These are phyloP conservation scores for Zymoseptoria ardabiliae DNA, from an alignment of 2,329 filamentous ascomycete species.

Conservation along the genomic window DNA sequence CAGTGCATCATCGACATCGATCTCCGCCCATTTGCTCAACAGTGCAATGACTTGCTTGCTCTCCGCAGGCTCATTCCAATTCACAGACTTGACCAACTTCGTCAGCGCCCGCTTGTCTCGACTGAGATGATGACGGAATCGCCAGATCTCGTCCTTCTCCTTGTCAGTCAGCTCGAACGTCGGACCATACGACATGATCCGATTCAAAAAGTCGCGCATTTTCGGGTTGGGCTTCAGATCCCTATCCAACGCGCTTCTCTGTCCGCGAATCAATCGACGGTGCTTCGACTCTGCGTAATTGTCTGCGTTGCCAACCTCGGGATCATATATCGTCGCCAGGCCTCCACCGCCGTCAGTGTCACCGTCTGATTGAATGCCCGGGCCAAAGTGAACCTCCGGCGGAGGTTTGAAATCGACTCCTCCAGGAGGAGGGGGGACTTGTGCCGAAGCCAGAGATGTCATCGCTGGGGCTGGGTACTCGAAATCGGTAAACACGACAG, in stretches of 20 bases:
- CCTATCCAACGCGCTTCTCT: conserved; percentile 85
- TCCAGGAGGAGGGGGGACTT: conserved; percentile 57
- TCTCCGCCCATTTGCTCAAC: conserved; percentile 87
- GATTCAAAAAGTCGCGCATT: conserved; percentile 84
- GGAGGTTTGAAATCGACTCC: conserved; percentile 64
- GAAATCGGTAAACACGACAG: conserved; percentile 88
- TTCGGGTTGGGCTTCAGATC: conserved; percentile 95
- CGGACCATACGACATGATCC: conserved; percentile 85
- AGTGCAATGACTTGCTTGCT: conserved; percentile 84
- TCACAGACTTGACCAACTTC: conserved; percentile 96
- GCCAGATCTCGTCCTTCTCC: conserved; percentile 95
- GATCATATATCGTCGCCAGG: conserved; percentile 83
- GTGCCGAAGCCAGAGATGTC: conserved; percentile 51
- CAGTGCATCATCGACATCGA: conserved; percentile 92
- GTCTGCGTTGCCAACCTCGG: conserved; percentile 78
- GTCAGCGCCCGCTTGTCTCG: conserved; percentile 81
- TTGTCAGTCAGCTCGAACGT: conserved; percentile 81
- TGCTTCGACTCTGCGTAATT: conserved; percentile 97
- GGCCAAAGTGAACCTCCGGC: conserved; percentile 82
- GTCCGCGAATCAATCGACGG: conserved; percentile 80
- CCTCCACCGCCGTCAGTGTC: conserved; percentile 51
- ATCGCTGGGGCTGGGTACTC: conserved; percentile 83
- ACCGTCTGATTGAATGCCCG: conserved; percentile 69
- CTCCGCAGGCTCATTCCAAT: conserved; percentile 82
- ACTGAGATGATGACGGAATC: conserved; percentile 89